Evolutionary conservation across 2,329 filamentous ascomycete species (phyloP).

Genomic region (Aspergillus tamarii): DNA sequence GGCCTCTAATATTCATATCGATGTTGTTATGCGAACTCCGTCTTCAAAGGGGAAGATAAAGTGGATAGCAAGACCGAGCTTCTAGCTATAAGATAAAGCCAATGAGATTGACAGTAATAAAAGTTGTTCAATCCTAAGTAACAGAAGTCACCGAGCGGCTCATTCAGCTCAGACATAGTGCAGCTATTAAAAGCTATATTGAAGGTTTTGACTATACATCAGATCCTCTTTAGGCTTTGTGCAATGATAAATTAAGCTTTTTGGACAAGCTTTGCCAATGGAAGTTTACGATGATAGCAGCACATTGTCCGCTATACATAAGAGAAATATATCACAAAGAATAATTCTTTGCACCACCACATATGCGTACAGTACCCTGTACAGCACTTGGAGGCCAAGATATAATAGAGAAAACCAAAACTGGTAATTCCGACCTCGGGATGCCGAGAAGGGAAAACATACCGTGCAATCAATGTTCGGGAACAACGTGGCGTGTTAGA

Average conservation of each 20-base stretch:
- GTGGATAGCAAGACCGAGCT: no score
- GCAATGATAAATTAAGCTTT: not conserved
- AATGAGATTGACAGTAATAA: no score
- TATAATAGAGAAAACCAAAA: not conserved
- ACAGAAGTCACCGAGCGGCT: no score
- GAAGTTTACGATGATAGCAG: not conserved
- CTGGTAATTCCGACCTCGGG: not conserved
- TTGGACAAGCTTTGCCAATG: not conserved
- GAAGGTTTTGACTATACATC: no score
- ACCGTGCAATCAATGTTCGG: not conserved
- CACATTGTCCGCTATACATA: not conserved
- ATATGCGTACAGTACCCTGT: not conserved
- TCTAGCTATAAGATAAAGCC: no score
- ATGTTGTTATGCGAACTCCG: no score
- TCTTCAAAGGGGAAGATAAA: no score
- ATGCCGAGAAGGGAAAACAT: not conserved
- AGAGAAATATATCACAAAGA: not conserved
- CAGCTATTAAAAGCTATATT: no score
- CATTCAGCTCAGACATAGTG: no score
- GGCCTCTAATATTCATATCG: no score
- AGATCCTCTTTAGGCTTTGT: not conserved
- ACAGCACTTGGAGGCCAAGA: not conserved
- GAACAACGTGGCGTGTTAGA: not conserved
- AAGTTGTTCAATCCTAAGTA: no score
- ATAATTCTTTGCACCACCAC: not conserved